Conservation (phyloP, 2,329 filamentous ascomycete genomes). For the Diaporthe longicolla region DNA sequence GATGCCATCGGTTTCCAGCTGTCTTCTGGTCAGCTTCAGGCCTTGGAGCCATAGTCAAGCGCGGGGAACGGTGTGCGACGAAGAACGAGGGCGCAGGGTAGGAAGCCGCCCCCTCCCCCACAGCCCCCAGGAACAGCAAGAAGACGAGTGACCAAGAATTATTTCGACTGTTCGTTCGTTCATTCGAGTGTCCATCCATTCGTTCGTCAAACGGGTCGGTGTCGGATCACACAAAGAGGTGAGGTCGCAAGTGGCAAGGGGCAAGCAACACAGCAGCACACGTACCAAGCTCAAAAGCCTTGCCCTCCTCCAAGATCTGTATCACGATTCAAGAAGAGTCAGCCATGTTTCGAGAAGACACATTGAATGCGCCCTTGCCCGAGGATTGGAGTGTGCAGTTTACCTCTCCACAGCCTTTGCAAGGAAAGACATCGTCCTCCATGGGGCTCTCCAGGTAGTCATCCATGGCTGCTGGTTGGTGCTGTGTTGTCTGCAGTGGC, state of each 20-base stretch:
- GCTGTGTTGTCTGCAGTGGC: slow-evolving; percentile 45
- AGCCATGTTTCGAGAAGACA: slow-evolving; percentile 39
- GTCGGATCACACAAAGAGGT: not conserved
- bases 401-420: slow-evolving; percentile 95
- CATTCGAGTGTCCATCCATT: not conserved
- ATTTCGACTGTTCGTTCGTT: not conserved
- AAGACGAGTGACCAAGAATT: not conserved
- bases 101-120: not conserved
- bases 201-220: not conserved
- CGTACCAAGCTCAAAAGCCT: slow-evolving; percentile 96
- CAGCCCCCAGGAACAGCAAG: not conserved
- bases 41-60: slow-evolving; percentile 42
- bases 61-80: slow-evolving; percentile 10
- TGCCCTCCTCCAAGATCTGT: slow-evolving; percentile 97
- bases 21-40: slow-evolving; percentile 44
- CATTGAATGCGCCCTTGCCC: slow-evolving; percentile 48
- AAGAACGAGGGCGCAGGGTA: slow-evolving; percentile 5
- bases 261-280: slow-evolving; percentile 44
- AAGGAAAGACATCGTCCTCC: slow-evolving; percentile 90
- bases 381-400: slow-evolving; percentile 24
- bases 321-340: slow-evolving; percentile 18
- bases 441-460: slow-evolving; percentile 75
- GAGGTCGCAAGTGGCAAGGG: slow-evolving; percentile 10
- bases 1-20: slow-evolving; percentile 98
- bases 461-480: slow-evolving; percentile 65